Base-by-base conservation (phyloP, 495 filamentous ascomycete species). In the Staphylotrichum longicolle region DNA sequence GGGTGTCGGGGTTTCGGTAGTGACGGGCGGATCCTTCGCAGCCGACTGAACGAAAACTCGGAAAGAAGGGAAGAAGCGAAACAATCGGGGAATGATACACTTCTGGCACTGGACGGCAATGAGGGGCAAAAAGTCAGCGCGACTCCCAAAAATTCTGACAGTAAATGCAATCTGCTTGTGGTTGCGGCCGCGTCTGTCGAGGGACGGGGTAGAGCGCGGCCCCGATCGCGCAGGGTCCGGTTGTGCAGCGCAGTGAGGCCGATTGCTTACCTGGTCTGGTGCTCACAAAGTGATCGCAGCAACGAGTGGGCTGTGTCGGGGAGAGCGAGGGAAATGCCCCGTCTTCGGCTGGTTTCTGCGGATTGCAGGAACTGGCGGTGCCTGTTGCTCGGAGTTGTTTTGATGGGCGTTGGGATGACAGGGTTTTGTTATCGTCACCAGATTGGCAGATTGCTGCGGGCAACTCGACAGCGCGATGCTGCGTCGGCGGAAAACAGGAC, bases 241-340 rank as follows among this genome's bases (percentile, higher is more conserved):
- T 47, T 32, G 50, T 47, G 42, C 15, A 52, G 32, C 15, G 12
- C 15, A 45, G 41, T 5, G n/a, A 14, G 20, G 37, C 10, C 32
- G 34, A 32, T n/a, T 10, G 45, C 46, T 55, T 58, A 57, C 58
- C 53, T 61, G 45, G 49, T 44, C 7, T 41, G 40, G 47, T 51
- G 53, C 45, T 37, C 65, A 71, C 65, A 70, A 70, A 74, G 68
- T 60, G 68, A 72, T 72, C 70, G 65, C 68, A 66, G 65, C 66
- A 67, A 70, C 54, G 58, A 64, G 57, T 63, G 70, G 60, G 60
- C 54, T 63, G 61, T 57, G 54, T 51, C 27, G 57, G 51, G 50
- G 52, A 46, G 57, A 64, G 60, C 20, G 20, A 27, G 69, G 59
- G 51, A 49, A 60, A 64, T 50, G 54, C 50, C 63, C 69, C 65